Conservation (phyloP, 495 filamentous ascomycete species). For the Daldinia vernicosa region DNA sequence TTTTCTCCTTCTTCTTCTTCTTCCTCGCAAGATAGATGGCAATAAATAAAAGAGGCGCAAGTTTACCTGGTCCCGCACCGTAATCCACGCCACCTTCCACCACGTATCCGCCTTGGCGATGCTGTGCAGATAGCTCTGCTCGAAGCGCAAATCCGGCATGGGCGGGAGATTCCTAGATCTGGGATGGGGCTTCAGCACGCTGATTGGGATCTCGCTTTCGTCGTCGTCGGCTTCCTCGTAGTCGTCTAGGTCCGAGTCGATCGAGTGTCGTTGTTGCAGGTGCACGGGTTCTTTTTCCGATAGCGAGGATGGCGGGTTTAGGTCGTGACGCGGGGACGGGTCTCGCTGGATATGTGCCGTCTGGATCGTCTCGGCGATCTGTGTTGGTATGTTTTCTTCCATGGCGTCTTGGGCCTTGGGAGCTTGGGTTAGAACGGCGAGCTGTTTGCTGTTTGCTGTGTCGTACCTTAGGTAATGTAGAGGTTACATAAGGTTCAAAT, state of each 20-base stretch:
- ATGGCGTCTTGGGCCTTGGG: slow-evolving; percentile 40
- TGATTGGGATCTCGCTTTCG: slow-evolving; percentile 64
- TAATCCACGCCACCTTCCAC: slow-evolving; percentile 83
- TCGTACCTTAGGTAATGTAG: too few relatives aligned
- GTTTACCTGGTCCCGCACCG: slow-evolving; percentile 90
- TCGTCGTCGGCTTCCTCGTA: slow-evolving; percentile 49
- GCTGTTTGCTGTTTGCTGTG: background rate
- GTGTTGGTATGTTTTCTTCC: slow-evolving; percentile 59
- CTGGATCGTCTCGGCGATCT: slow-evolving; percentile 80
- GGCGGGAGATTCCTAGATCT: slow-evolving; percentile 70
- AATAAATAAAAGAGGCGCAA: too few relatives aligned
- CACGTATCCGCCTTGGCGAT: slow-evolving; percentile 78
- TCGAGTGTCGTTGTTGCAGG: slow-evolving; percentile 30
- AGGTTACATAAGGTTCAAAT: too few relatives aligned
- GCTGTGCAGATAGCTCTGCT: slow-evolving; percentile 94
- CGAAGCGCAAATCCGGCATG: slow-evolving; percentile 91
- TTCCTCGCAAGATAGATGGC: too few relatives aligned
- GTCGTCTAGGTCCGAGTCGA: slow-evolving; percentile 36
- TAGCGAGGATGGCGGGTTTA: slow-evolving; percentile 80
- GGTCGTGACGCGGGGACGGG: slow-evolving; percentile 75
- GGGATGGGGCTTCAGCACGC: slow-evolving; percentile 64
- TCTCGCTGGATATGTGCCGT: slow-evolving; percentile 74
- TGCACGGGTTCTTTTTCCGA: slow-evolving; percentile 62
- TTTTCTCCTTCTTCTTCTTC: too few relatives aligned
- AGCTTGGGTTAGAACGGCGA: too few relatives aligned